Conservation (phyloP, 2,329 filamentous ascomycete species). For the Graphiopsis chlorocephala region DNA sequence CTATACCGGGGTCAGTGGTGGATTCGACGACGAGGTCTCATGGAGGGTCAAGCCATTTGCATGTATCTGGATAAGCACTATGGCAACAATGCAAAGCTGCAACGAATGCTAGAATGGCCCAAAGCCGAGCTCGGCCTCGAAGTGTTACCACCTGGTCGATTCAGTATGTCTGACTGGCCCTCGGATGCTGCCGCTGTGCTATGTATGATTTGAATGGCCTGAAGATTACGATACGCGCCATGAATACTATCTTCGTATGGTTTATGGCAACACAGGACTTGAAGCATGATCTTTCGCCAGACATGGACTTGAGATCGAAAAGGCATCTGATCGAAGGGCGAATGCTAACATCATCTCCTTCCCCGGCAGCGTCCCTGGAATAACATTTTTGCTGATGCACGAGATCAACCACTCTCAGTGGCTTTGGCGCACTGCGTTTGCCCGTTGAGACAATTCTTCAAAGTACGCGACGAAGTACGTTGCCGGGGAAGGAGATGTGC, state of each 20-base stretch:
- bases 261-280: background rate
- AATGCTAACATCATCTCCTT: no score
- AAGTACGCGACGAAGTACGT: no score
- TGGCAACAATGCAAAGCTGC: conserved; percentile 8
- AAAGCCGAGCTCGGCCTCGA: conserved; percentile 19
- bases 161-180: background rate
- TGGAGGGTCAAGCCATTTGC: conserved; percentile 53
- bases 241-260: background rate
- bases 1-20: conserved; percentile 51
- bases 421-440: no score
- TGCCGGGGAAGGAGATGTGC: no score
- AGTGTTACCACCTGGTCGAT: background rate
- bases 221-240: background rate
- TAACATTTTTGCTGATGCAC: no score
- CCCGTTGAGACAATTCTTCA: no score
- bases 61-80: conserved; percentile 40
- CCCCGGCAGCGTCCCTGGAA: no score
- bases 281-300: background rate
- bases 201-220: conserved; percentile 5
- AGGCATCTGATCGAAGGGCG: no score
- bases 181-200: conserved; percentile 4
- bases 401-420: no score
- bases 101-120: conserved; percentile 19
- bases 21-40: conserved; percentile 43
- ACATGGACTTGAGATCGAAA: background rate